Conservation (phyloP, 2,329 filamentous ascomycete genomes). For the Capronia coronata region DNA sequence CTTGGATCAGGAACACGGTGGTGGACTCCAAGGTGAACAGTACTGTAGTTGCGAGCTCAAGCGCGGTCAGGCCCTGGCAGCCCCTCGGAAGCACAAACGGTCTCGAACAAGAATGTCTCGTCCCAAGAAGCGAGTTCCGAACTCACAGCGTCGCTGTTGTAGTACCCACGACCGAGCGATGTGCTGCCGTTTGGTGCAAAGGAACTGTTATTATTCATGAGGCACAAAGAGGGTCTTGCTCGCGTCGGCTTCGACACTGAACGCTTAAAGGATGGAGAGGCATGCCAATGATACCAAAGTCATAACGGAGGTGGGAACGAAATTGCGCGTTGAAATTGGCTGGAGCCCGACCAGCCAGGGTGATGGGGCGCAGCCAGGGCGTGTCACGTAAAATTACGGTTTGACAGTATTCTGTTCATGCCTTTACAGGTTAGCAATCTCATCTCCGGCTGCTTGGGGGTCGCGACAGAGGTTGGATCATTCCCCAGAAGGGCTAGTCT, state of each 20-base stretch:
- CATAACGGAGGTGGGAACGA: constrained; percentile 7
- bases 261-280: neutral
- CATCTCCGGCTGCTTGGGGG: neutral
- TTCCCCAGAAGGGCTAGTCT: neutral
- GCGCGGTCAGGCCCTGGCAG: no score
- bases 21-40: no score
- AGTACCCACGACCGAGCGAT: neutral
- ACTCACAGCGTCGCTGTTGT: neutral
- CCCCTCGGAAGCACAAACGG: constrained; percentile 12
- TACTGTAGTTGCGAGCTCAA: neutral
- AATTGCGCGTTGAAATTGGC: constrained; percentile 20
- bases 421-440: constrained; percentile 1
- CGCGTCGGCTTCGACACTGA: neutral
- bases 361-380: constrained; percentile 6
- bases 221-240: neutral
- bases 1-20: neutral
- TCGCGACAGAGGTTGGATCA: neutral
- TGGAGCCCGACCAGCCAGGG: neutral
- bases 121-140: neutral
- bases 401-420: constrained; percentile 8
- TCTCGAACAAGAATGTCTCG: constrained; percentile 14
- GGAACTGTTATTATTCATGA: no score
- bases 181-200: no score
- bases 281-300: constrained; percentile 1
- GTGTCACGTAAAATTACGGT: constrained; percentile 14